Conservation (phyloP, 1,284 basidiomycete species). For the Puccinia sorghi region DNA sequence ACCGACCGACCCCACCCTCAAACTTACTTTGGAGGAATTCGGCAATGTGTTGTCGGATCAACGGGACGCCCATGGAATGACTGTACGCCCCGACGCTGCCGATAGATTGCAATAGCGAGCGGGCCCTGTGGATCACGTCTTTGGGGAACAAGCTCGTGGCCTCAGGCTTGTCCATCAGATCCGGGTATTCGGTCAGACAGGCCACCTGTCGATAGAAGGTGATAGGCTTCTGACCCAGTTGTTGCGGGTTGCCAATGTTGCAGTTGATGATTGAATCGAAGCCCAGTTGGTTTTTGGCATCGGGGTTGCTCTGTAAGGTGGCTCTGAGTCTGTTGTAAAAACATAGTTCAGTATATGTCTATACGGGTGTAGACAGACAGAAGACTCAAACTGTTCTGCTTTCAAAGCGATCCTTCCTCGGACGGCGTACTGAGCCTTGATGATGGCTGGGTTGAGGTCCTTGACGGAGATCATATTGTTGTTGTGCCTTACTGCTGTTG, state of each 20-base stretch:
- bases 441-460: slow-evolving; percentile 73
- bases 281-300: slow-evolving; percentile 64
- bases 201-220: slow-evolving; percentile 91
- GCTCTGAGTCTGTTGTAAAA: slow-evolving; percentile 19
- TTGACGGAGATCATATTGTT: slow-evolving; percentile 53
- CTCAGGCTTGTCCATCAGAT: slow-evolving; percentile 71
- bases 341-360: not conserved
- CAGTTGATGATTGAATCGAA: slow-evolving; percentile 88
- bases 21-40: slow-evolving; percentile 78
- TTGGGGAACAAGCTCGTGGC: slow-evolving; percentile 72
- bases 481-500: not conserved
- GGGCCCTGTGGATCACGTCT: slow-evolving; percentile 81
- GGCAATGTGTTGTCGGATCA: slow-evolving; percentile 84
- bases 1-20: too few relatives aligned
- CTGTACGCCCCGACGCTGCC: slow-evolving; percentile 95
- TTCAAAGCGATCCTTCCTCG: slow-evolving; percentile 94
- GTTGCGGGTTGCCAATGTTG: slow-evolving; percentile 98
- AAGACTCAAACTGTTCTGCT: slow-evolving; percentile 71
- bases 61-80: slow-evolving; percentile 87
- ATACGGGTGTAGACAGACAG: not conserved
- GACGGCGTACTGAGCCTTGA: slow-evolving; percentile 92
- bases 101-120: slow-evolving; percentile 77
- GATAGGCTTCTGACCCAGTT: slow-evolving; percentile 88
- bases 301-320: slow-evolving; percentile 49
- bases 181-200: slow-evolving; percentile 88